Conservation (phyloP, 2,329 filamentous ascomycete species). For the Fusarium agapanthi region DNA sequence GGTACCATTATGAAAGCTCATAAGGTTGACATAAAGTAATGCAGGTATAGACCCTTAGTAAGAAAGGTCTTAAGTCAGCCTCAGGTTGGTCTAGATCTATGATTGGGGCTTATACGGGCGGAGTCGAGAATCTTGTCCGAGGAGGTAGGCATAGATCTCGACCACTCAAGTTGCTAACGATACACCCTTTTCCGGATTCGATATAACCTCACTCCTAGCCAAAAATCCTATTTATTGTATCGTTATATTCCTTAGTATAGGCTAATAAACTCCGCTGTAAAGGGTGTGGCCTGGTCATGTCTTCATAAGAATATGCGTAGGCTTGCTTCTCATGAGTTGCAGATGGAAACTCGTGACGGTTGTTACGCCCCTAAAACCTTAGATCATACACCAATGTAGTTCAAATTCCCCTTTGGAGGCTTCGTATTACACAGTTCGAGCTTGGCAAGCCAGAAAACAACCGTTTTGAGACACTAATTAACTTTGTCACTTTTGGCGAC, state of each 20-base stretch:
- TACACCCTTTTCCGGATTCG: neutral
- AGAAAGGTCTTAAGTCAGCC: too few species aligned
- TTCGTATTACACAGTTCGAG: neutral
- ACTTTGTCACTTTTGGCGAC: slow-evolving; percentile 1
- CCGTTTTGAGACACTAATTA: slow-evolving; percentile 21
- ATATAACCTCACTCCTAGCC: neutral
- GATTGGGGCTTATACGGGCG: neutral
- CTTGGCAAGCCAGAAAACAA: neutral
- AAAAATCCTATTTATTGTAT: neutral
- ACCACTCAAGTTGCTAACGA: neutral
- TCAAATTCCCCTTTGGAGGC: neutral
- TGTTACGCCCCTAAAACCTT: neutral
- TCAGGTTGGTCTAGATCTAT: neutral
- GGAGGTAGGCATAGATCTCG: neutral
- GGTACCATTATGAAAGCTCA: neutral
- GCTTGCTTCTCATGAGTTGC: neutral
- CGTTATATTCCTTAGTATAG: neutral
- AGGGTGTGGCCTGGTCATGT: neutral
- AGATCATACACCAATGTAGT: neutral
- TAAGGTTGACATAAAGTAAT: neutral
- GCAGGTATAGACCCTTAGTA: neutral
- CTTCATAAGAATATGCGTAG: neutral
- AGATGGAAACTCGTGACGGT: neutral
- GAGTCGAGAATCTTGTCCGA: neutral
- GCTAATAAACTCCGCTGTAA: neutral